phyloP scores from a whole-genome alignment of 495 filamentous ascomycete species.

The Talaromyces borbonicus region DNA sequence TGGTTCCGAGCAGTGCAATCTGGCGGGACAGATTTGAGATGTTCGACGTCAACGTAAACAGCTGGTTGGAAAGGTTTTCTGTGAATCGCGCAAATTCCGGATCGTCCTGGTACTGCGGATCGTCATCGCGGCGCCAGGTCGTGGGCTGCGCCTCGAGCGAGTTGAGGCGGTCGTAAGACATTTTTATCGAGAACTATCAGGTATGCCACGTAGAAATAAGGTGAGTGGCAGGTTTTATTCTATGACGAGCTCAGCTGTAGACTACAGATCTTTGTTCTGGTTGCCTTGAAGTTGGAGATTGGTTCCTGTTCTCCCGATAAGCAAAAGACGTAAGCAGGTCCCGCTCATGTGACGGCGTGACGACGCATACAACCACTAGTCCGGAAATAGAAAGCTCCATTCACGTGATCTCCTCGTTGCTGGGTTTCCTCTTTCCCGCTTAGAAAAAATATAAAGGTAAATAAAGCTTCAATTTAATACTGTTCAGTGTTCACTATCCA shows the following conservation, averaged over 20 bases:
- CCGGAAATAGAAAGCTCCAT: not conserved
- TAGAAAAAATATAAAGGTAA: not conserved
- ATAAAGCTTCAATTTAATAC: conserved; percentile 7
- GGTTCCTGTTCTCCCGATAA: not conserved
- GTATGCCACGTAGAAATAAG: too few relatives aligned
- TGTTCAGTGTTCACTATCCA: not conserved
- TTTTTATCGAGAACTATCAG: too few relatives aligned
- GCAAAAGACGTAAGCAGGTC: conserved; percentile 1
- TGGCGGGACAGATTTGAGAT: conserved; percentile 72
- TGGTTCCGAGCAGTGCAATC: conserved; percentile 75
- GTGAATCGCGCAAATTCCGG: conserved; percentile 83
- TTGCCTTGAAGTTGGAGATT: conserved; percentile 1
- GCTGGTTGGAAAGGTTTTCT: conserved; percentile 68
- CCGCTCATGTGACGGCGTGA: conserved; percentile 7
- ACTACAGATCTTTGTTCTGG: too few relatives aligned
- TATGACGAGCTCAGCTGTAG: not conserved
- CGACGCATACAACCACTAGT: too few relatives aligned
- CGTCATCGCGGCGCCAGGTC: conserved; percentile 54
- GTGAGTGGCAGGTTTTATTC: too few relatives aligned
- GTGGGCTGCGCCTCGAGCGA: conserved; percentile 76
- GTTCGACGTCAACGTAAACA: conserved; percentile 81
- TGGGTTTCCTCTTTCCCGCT: conserved; percentile 3
- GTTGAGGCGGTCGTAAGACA: conserved; percentile 87
- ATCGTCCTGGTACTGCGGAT: conserved; percentile 70
- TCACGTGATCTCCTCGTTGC: conserved; percentile 7